A percentile compares a stretch with the other conserved stretches of the same genome.
These are phyloP conservation scores for Coemansia sp. DNA, from an alignment of 192 early-diverging fungal species.

Conservation along the genomic window DNA sequence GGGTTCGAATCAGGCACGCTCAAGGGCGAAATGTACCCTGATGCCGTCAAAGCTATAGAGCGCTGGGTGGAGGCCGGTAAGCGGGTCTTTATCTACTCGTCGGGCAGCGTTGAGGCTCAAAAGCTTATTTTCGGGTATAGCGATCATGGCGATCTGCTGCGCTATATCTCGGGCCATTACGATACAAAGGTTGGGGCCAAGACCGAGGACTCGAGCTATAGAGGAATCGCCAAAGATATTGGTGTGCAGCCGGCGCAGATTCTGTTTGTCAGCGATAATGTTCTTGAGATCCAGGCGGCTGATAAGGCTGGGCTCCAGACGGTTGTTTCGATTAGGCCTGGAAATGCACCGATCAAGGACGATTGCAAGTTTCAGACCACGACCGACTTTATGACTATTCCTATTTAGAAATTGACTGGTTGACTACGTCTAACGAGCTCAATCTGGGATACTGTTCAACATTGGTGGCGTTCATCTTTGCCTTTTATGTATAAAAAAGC, in stretches of 20 bases:
- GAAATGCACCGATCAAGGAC: slow-evolving; percentile 58
- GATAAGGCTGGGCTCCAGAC: slow-evolving; percentile 69
- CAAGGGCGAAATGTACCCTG: slow-evolving; percentile 78
- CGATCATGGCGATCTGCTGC: slow-evolving; percentile 75
- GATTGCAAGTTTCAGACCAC: slow-evolving; percentile 6
- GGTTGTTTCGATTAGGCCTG: slow-evolving; percentile 72
- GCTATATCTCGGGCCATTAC: slow-evolving; percentile 83
- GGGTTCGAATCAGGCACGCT: slow-evolving; percentile 81
- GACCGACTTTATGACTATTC: slow-evolving; percentile 38
- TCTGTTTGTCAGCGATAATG: slow-evolving; percentile 93
- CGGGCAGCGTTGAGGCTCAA: slow-evolving; percentile 91
- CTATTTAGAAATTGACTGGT: background rate
- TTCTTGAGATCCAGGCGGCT: slow-evolving; percentile 83
- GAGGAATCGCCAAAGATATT: slow-evolving; percentile 73
- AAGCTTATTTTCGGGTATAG: slow-evolving; percentile 90
- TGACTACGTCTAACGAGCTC: background rate
- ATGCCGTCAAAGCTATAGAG: slow-evolving; percentile 81
- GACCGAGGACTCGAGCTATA: slow-evolving; percentile 68
- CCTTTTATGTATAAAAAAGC: background rate
- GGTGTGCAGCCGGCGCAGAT: slow-evolving; percentile 54
- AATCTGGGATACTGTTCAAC: background rate
- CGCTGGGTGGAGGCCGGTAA: slow-evolving; percentile 65
- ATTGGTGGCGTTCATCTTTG: background rate
- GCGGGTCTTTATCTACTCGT: slow-evolving; percentile 93
- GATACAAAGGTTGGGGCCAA: slow-evolving; percentile 93